phyloP scores from a whole-genome alignment of 176 grass and related monocot species.

The Musa acuminata region DNA sequence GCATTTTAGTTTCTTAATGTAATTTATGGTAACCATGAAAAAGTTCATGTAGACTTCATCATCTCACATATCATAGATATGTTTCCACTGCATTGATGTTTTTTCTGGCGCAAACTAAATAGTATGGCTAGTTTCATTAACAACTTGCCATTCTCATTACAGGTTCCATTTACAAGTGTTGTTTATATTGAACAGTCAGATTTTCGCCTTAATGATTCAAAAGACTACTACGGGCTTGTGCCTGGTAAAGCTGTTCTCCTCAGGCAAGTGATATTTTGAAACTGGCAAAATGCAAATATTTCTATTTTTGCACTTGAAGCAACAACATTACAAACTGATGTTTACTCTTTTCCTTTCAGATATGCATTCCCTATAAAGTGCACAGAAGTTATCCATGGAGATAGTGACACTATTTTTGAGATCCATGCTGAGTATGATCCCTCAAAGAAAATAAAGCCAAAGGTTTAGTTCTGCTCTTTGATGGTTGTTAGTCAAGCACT shows the following conservation, averaged over 20 bases:
- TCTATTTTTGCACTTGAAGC: background rate
- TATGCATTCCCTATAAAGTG: conserved; percentile 99
- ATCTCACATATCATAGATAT: background rate
- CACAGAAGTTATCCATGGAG: conserved; percentile 74
- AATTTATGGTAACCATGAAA: background rate
- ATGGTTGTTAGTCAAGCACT: background rate
- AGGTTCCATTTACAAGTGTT: conserved; percentile 27
- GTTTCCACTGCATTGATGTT: background rate
- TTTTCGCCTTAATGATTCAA: conserved; percentile 88
- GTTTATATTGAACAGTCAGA: conserved; percentile 72
- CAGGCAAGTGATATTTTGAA: conserved; percentile 35
- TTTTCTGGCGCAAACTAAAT: background rate
- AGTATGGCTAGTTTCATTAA: conserved; percentile 30
- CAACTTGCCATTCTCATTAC: conserved; percentile 19
- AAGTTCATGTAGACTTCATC: background rate
- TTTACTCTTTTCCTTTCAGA: conserved; percentile 28
- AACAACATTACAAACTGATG: background rate
- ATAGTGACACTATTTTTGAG: conserved; percentile 54
- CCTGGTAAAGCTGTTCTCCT: conserved; percentile 88
- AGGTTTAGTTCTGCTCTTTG: conserved; percentile 28
- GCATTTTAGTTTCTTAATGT: background rate
- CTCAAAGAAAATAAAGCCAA: conserved; percentile 76
- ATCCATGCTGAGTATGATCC: conserved; percentile 92
- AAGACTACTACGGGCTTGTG: conserved; percentile 92
- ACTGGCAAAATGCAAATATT: conserved; percentile 2